Base-by-base conservation (phyloP, 2,329 filamentous ascomycete genomes). In the Aspergillus piperis region DNA sequence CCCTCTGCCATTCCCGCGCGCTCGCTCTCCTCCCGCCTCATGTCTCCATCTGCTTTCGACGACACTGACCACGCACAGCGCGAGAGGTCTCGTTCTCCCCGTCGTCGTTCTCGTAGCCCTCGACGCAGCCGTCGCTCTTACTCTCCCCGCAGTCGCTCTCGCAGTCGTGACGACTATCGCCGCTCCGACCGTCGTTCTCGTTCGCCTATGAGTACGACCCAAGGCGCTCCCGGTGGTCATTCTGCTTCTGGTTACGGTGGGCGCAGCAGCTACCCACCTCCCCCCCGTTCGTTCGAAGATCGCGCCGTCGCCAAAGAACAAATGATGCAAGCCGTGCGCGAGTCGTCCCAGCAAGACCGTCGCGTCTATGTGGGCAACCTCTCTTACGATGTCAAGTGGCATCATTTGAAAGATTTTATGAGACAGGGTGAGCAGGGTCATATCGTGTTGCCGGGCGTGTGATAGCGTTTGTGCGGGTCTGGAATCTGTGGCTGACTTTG, bases 371-470 rank as follows among this genome's bases (percentile, higher is more conserved):
- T 99, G 77, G 95, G 95, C 80, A 99, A 99, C 78, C 86, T 99
- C 71, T 95, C 93, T 53, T 99, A 99, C 83, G 95, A 99, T 84
- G 95, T 99, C 78, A 99, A 99, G 84, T 99, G 95, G 95, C 94
- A 98, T 83, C 95, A 98, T 75, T 87, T 99, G 65, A 99, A 99
- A 84, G 95, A 99, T 83, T 98, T 98, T 78, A 99, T 99, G 95
- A 90, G 95, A 86, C 92, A 96, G 88, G 94, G 95, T 98, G 84
- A 83, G 90, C 68, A 68, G 67, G 66, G 63, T 69, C 62, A 68
- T 65, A 65, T 64, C 62, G 58, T 65, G 62, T 61, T 65, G 62
- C 60, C 57, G 65, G 63, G 59, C 51, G 62, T 61, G 58, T 64
- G 68, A 65, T 62, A 36, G 58, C 53, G 54, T 59, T 60, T 61